Conservation (phyloP, 73 alveolate species). For the Paramecium sonneborni region DNA sequence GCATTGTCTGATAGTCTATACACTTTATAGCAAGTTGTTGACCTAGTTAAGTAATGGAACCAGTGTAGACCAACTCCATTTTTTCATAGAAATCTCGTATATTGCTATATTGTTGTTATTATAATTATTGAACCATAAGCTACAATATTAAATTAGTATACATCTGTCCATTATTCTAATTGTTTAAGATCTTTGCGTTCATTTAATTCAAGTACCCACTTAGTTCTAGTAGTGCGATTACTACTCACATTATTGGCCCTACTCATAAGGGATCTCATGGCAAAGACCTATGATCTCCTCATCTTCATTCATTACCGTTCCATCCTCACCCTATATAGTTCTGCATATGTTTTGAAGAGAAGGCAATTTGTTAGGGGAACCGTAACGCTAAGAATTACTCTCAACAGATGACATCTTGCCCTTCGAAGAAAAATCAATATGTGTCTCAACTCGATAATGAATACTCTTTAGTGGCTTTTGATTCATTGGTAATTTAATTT, state of each 20-base stretch:
- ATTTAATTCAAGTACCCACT: background rate
- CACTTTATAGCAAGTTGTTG: background rate
- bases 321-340: conserved; percentile 51
- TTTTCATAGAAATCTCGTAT: conserved; percentile 25
- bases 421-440: background rate
- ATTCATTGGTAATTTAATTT: background rate
- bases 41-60: background rate
- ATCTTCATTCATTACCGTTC: conserved; percentile 18
- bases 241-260: background rate
- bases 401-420: background rate
- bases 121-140: conserved; percentile 14
- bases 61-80: conserved; percentile 50
- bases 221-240: background rate
- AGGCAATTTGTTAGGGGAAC: conserved; percentile 16
- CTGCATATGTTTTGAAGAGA: background rate
- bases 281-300: conserved; percentile 7
- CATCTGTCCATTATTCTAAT: conserved; percentile 50
- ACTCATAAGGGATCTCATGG: background rate
- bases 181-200: conserved; percentile 34
- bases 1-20: background rate
- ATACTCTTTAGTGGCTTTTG: background rate
- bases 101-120: background rate
- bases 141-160: background rate
- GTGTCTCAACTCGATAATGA: background rate
- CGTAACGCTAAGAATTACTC: background rate